Conservation (phyloP, 352 stramenopile species). For the Phytopythium litorale region DNA sequence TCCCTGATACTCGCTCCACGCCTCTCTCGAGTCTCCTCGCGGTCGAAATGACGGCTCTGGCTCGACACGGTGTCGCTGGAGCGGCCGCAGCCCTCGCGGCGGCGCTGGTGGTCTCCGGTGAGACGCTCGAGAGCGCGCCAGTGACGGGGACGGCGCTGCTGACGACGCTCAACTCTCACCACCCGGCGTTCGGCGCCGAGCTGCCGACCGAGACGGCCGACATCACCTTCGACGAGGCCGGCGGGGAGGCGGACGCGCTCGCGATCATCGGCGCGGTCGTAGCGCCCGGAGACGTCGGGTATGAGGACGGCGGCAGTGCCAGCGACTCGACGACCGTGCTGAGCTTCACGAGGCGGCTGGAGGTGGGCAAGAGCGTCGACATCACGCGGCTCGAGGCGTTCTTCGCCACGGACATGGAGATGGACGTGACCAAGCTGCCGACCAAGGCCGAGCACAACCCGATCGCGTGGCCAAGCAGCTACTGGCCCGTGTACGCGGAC, state of each 20-base stretch:
- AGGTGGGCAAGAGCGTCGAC: conserved; percentile 35
- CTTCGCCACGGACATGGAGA: conserved; percentile 41
- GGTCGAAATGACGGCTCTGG: background rate
- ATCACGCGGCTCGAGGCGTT: conserved; percentile 47
- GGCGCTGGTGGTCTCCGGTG: background rate
- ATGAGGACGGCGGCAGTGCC: conserved; percentile 5
- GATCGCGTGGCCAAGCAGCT: conserved; percentile 63
- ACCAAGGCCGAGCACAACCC: conserved; percentile 36
- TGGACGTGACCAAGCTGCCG: conserved; percentile 45
- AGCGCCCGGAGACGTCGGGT: conserved; percentile 10
- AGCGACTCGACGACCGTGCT: background rate
- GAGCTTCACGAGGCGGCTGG: conserved; percentile 19
- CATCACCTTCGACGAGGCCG: conserved; percentile 6
- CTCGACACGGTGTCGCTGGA: background rate
- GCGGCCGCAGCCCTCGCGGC: background rate
- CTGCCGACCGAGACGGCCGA: conserved; percentile 23
- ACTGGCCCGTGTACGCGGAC: conserved; percentile 62
- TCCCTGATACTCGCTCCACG: background rate
- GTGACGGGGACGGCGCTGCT: conserved; percentile 20
- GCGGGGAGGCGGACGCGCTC: conserved; percentile 5
- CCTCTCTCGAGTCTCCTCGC: too few relatives aligned
- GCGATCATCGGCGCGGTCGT: conserved; percentile 5
- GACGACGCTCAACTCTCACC: conserved; percentile 22
- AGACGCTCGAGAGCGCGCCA: conserved; percentile 22
- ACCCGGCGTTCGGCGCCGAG: conserved; percentile 28